Evolutionary conservation across 331 rosid species (phyloP).

Genomic region (Acacia concinna): DNA sequence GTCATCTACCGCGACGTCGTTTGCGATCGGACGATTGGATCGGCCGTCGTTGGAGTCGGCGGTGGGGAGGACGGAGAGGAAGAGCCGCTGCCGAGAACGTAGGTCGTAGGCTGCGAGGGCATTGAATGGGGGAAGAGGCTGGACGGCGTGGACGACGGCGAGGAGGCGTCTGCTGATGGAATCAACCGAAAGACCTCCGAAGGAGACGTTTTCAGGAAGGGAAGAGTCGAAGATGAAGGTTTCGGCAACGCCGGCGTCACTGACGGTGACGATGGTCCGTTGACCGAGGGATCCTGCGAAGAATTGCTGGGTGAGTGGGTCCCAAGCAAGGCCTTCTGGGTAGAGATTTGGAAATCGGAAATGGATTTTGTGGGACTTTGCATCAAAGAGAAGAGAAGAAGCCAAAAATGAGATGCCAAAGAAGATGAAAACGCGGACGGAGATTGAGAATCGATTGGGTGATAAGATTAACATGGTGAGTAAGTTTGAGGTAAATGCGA

Average conservation of each 20-base stretch:
- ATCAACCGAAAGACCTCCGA: conserved; percentile 69
- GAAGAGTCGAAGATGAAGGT: conserved; percentile 60
- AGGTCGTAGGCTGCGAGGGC: conserved; percentile 86
- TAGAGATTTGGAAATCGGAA: conserved; percentile 78
- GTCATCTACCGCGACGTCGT: conserved; percentile 68
- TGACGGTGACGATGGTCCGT: conserved; percentile 59
- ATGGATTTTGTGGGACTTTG: conserved; percentile 49
- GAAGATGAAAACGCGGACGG: background rate
- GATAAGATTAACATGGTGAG: background rate
- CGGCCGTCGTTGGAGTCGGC: background rate
- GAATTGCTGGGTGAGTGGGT: conserved; percentile 64
- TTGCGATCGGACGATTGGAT: conserved; percentile 40
- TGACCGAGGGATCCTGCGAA: conserved; percentile 56
- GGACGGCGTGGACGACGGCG: conserved; percentile 47
- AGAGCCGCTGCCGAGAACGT: conserved; percentile 50
- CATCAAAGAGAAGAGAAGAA: conserved; percentile 29
- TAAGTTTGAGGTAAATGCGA: background rate
- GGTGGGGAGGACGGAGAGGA: conserved; percentile 56
- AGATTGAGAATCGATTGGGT: conserved; percentile 17
- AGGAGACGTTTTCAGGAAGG: conserved; percentile 65
- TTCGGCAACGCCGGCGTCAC: conserved; percentile 65
- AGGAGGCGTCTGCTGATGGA: conserved; percentile 60
- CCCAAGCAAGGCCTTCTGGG: conserved; percentile 74
- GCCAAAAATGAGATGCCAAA: conserved; percentile 3
- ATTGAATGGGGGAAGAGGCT: conserved; percentile 57